Evolutionary conservation across 2,329 filamentous ascomycete genomes (phyloP), one percentile per base, ranked within the genome.

Genomic region (Apiospora malaysiana): DNA sequence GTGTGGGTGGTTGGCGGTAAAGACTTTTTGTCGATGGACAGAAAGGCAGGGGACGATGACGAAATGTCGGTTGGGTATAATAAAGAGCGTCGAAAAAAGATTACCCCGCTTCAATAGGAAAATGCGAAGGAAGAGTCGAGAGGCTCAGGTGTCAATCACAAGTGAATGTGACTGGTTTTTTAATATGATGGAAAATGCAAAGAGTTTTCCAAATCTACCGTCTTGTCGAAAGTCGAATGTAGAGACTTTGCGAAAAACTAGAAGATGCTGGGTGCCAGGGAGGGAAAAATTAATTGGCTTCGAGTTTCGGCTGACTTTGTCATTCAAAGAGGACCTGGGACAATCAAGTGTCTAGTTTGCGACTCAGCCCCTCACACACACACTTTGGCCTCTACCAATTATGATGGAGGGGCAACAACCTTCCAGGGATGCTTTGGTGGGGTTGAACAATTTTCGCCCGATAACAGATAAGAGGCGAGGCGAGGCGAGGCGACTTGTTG

Each of bases 161-260:
- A 68, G 67, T 56, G 47, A 68, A 68, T 68, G 67, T 49, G 67
- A 68, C 46, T 68, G 46, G 32, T 12, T 63, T 12, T 63, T 63
- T 63, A 40, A n/a, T 63, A 21, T 40, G 56, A 40, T 63, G 56
- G 56, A 63, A 63, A 59, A 59, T 37, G 32, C 8, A 40, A 37
- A 63, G 56, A 40, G 40, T 63, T 63, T 63, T 63, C 56, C 56
- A 63, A 32, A 12, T 18, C 21, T 32, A 23, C 32, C n/a, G 56
- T 63, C 56, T 40, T 63, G 56, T 63, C 56, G 66, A 47, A 68
- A 68, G 43, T 68, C 66, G 43, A 46, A 68, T 32, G 66, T 32
- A 68, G 43, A 68, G 43, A 40, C 32, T n/a, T 47, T 68, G 46
- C 66, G 66, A 63, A 40, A 63, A 63, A 63, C 27, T 63, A 63